Evolutionary conservation across 306 rosid genomes (phyloP), one percentile per base, ranked within the genome.

Genomic region (Coriaria nepalensis): DNA sequence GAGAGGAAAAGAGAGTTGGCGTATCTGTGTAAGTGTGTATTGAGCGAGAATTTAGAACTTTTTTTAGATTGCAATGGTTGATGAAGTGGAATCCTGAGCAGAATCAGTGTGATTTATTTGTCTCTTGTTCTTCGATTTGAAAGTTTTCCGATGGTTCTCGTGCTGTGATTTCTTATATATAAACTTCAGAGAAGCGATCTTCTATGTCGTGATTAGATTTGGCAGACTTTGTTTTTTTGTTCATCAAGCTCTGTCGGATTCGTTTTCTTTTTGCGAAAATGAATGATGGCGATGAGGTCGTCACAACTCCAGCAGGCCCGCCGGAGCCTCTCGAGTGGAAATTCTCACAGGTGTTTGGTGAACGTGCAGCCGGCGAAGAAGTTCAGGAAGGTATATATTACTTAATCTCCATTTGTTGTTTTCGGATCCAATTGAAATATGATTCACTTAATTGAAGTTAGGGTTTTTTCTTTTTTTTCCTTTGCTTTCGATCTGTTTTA

Each of bases 261-360:
- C 38, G 48, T 46, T 49, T 60, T 45, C 55, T 33, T 34, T 45
- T 20, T 37, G 50, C 65, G 42, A 40, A 69, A 68, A 92, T 92
- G 98, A 82, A 78, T 74, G 96, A 86, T 61, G 84, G 83, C 67
- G 93, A 82, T 73, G 98, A 73, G 71, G 93, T 71, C 70, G 74
- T 73, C 52, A 73, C 68, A 71, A 87, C 93, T 79, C 73, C 93
- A 67, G 81, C 59, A 58, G 87, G 76, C 40, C 82, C 83, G 13
- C 72, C 78, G 12, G 77, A 66, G 70, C 78, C 78, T 57, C 71
- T 92, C 73, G 98, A 92, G 53, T 92, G 98, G 98, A 92, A 85
- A 78, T 92, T 92, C 77, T 85, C 98, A 8, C 98, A 92, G 79
- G 98, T 92, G 8, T 92, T 92, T 47, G 98, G 98, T 10, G 98